These are phyloP conservation scores for Lagerstroemia speciosa DNA, from an alignment of 345 rosid species.

Conservation along the genomic window DNA sequence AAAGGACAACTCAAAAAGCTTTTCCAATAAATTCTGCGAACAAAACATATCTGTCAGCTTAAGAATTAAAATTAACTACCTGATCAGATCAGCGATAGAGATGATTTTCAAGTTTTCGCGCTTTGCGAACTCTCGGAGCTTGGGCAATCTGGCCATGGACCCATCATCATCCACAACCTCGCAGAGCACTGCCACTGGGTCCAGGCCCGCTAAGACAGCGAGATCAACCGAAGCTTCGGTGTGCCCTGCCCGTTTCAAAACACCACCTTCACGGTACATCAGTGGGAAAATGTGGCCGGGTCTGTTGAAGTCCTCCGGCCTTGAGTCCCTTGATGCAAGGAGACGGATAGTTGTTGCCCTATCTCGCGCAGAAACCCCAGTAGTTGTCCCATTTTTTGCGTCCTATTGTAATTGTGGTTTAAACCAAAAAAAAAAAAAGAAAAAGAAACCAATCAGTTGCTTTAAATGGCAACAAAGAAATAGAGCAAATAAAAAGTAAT, in stretches of 20 bases:
- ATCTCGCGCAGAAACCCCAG: slow-evolving; percentile 85
- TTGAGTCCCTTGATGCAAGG: slow-evolving; percentile 73
- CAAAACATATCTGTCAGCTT: background rate
- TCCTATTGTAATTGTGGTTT: slow-evolving; percentile 31
- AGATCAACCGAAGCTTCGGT: slow-evolving; percentile 94
- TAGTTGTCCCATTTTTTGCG: slow-evolving; percentile 83
- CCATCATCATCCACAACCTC: slow-evolving; percentile 90
- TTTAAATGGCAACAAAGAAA: background rate
- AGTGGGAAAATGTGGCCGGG: slow-evolving; percentile 85
- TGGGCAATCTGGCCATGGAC: slow-evolving; percentile 84
- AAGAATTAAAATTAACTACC: slow-evolving; percentile 24
- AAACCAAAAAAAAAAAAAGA: background rate
- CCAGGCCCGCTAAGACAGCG: slow-evolving; percentile 65
- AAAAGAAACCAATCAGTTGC: background rate
- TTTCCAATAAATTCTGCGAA: no score
- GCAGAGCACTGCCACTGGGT: slow-evolving; percentile 71
- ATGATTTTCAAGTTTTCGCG: slow-evolving; percentile 53
- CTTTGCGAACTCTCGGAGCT: slow-evolving; percentile 55
- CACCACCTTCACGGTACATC: slow-evolving; percentile 82
- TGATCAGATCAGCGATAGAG: slow-evolving; percentile 74
- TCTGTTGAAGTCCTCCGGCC: slow-evolving; percentile 79
- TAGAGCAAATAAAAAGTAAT: background rate
- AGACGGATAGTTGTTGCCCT: slow-evolving; percentile 69
- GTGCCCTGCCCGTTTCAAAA: slow-evolving; percentile 86
- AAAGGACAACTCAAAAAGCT: no score